Evolutionary conservation across 2,329 filamentous ascomycete genomes (phyloP), one percentile per base, ranked within the genome.

Genomic region (Phaeosphaeria sp.): DNA sequence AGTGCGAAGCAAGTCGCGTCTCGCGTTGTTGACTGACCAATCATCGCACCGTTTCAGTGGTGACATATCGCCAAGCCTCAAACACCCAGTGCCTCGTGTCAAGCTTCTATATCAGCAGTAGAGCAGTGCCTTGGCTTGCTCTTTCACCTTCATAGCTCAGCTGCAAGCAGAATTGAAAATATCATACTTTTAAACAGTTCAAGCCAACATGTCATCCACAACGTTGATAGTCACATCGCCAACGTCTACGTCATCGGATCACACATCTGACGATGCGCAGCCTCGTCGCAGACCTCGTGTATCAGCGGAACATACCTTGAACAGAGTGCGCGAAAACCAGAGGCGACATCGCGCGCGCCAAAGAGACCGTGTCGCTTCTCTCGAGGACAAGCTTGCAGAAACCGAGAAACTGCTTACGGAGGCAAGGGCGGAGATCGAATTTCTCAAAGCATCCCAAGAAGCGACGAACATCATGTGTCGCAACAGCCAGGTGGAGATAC

Each of bases 301-400:
- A 9, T 67, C 72, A 22, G 68, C 76, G 46, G 72, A 73, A 47
- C 74, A 79, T 61, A 73, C 77, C 0, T 60, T 79, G 21, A 69
- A 67, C 51, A 77, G 82, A 7, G 78, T 82, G 17, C 80, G 82
- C n/a, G 79, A 84, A 46, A 85, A 84, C 60, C 82, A 84, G 64
- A 79, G 82, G 41, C 78, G 82, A 22, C 82, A 84, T 62, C 80
- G 82, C 4, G 80, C 81, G 9, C 72, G 79, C 27, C 75, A 78
- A 43, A 79, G 77, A 47, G 72, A 75, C 39, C 74, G 77, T 39
- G 76, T 83, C 23, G 65, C 73, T 1, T 72, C 74, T 0, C 68
- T 82, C 1, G 80, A 82, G 62, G 54, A 66, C 18, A 67, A 67
- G 58, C 66, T 77, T 7, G 63, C 65, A 11, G 71, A 74, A 7